Evolutionary conservation across 306 rosid genomes (phyloP).

Genomic region (Ormosia semicastrata): DNA sequence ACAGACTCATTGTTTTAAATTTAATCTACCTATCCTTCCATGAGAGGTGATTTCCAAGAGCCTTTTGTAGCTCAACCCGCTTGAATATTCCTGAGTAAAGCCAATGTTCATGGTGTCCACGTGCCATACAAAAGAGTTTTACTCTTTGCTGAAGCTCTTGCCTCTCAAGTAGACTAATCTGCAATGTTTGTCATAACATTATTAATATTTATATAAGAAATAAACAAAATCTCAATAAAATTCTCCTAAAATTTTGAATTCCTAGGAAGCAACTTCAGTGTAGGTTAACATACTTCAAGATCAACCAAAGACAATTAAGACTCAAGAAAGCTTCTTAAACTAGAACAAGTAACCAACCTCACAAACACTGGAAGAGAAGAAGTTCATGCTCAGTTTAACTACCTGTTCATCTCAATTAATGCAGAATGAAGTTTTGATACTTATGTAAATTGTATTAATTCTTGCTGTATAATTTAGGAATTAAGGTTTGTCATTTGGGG

Average conservation of each 20-base stretch:
- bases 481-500: too few relatives aligned
- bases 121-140: slow-evolving; percentile 53
- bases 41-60: slow-evolving; percentile 93
- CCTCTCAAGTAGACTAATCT: slow-evolving; percentile 90
- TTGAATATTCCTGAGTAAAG: slow-evolving; percentile 59
- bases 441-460: background rate
- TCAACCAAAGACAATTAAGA: background rate
- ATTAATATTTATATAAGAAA: slow-evolving; percentile 20
- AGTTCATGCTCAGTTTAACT: background rate
- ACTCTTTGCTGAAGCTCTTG: slow-evolving; percentile 91
- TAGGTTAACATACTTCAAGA: background rate
- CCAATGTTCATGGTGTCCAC: slow-evolving; percentile 87
- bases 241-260: too few relatives aligned
- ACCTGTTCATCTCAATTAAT: background rate
- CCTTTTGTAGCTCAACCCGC: slow-evolving; percentile 81
- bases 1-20: slow-evolving; percentile 6
- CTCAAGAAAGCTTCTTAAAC: background rate
- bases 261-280: background rate
- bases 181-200: slow-evolving; percentile 30
- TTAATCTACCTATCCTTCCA: slow-evolving; percentile 84
- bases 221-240: background rate
- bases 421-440: background rate
- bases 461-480: too few relatives aligned
- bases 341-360: background rate
- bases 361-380: background rate